Percentiles rank a stretch among this genome's conserved stretches.
Evolutionary conservation across 129 eudicot genomes (phyloP).

Genomic region (Helianthus tuberosus): DNA sequence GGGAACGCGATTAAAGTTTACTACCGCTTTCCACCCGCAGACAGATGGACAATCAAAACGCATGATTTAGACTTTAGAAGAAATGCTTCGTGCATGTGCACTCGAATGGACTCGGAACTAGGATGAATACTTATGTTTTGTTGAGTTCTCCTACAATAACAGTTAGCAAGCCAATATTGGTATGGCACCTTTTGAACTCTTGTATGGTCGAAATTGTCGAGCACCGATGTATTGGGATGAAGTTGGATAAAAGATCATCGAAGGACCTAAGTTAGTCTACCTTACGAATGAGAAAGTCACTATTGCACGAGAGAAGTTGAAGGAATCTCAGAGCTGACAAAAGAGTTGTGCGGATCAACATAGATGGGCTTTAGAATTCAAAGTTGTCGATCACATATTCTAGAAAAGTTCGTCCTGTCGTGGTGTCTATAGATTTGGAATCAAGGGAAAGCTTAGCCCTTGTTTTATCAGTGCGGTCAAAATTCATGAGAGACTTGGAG

Average conservation of each 20-base stretch:
- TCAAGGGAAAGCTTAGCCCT: too few relatives aligned
- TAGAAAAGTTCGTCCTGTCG: too few relatives aligned
- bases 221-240: background rate
- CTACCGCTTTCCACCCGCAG: too few relatives aligned
- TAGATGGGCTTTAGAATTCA: background rate
- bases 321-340: background rate
- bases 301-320: too few relatives aligned
- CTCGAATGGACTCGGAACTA: background rate
- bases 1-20: too few relatives aligned
- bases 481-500: too few relatives aligned
- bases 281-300: background rate
- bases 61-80: background rate
- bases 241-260: background rate
- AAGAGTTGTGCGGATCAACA: background rate
- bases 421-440: too few relatives aligned
- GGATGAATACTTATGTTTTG: conserved; percentile 3
- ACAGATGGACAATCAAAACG: conserved; percentile 10
- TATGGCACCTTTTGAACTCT: background rate
- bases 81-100: background rate
- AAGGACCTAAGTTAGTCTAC: background rate
- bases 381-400: background rate
- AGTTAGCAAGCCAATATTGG: background rate
- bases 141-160: background rate
- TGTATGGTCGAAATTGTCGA: background rate
- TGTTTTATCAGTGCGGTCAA: too few relatives aligned